phyloP scores from a whole-genome alignment of 2,329 filamentous ascomycete species.

The Cladosporium phlei region DNA sequence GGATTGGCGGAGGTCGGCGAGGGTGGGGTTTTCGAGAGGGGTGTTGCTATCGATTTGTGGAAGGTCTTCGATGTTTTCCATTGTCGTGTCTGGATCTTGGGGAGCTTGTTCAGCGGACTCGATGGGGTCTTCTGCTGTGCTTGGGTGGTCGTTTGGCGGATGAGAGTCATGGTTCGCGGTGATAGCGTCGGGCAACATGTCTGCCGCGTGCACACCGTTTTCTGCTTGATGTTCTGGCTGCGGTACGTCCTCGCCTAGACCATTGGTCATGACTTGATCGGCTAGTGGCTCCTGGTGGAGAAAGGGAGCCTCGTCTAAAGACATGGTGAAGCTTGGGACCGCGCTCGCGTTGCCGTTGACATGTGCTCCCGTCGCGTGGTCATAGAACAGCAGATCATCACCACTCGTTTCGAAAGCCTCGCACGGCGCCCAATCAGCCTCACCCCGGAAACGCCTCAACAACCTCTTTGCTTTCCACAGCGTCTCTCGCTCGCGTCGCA shows the following conservation, averaged over 20 bases:
- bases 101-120: background rate
- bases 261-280: background rate
- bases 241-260: slow-evolving; percentile 13
- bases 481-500: slow-evolving; percentile 68
- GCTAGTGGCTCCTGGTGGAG: slow-evolving; percentile 8
- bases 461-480: slow-evolving; percentile 72
- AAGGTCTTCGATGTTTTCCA: slow-evolving; percentile 11
- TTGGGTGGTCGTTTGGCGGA: background rate
- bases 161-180: background rate
- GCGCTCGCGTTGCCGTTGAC: slow-evolving; percentile 17
- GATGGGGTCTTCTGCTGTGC: background rate
- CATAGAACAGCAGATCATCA: slow-evolving; percentile 38
- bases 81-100: slow-evolving; percentile 12
- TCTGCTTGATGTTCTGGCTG: slow-evolving; percentile 3
- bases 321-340: slow-evolving; percentile 20
- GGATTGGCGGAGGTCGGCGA: slow-evolving; percentile 12
- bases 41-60: background rate
- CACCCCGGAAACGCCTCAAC: slow-evolving; percentile 68
- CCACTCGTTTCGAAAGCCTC: slow-evolving; percentile 48
- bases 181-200: slow-evolving; percentile 15
- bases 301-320: slow-evolving; percentile 15
- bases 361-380: slow-evolving; percentile 1
- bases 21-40: slow-evolving; percentile 7
- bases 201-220: slow-evolving; percentile 23
- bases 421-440: slow-evolving; percentile 61